Conservation (phyloP, 768 basidiomycete species). For the Heimioporus sp. region DNA sequence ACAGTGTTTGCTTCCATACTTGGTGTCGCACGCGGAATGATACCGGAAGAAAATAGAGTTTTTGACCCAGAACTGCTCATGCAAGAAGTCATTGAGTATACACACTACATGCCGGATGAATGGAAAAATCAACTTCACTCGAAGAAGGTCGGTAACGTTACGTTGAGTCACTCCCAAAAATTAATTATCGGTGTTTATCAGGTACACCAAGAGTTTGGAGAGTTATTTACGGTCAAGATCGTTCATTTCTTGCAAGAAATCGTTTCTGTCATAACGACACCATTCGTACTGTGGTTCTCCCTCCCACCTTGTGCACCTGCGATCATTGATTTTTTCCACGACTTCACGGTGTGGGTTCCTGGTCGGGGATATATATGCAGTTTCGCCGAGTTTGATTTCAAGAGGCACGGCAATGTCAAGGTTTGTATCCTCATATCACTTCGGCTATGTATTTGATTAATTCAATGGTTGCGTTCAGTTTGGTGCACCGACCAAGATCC, state of each 20-base stretch:
- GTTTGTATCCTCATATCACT: slow-evolving; percentile 36
- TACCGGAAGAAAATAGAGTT: slow-evolving; percentile 89
- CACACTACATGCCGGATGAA: slow-evolving; percentile 93
- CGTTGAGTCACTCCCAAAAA: background rate
- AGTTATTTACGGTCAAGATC: slow-evolving; percentile 92
- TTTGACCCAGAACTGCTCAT: slow-evolving; percentile 94
- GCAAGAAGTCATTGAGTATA: slow-evolving; percentile 89
- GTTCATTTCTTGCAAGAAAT: slow-evolving; percentile 86
- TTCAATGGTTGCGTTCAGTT: slow-evolving; percentile 51
- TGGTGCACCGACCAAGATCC: slow-evolving; percentile 71
- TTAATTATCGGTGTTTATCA: slow-evolving; percentile 28
- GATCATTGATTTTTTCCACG: slow-evolving; percentile 96
- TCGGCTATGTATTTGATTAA: background rate
- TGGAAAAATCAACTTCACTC: slow-evolving; percentile 92
- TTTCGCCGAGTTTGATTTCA: slow-evolving; percentile 98
- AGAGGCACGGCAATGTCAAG: slow-evolving; percentile 90
- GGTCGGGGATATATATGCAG: slow-evolving; percentile 96
- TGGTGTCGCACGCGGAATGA: slow-evolving; percentile 91
- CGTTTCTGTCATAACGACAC: slow-evolving; percentile 88
- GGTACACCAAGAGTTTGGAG: slow-evolving; percentile 90
- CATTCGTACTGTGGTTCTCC: slow-evolving; percentile 91
- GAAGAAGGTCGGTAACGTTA: slow-evolving; percentile 55
- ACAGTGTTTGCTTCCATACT: slow-evolving; percentile 85
- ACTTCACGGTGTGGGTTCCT: slow-evolving; percentile 96
- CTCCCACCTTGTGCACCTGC: slow-evolving; percentile 86